These are phyloP conservation scores for Kwoniella heveanensis DNA, from an alignment of 768 basidiomycete genomes.

Conservation along the genomic window DNA sequence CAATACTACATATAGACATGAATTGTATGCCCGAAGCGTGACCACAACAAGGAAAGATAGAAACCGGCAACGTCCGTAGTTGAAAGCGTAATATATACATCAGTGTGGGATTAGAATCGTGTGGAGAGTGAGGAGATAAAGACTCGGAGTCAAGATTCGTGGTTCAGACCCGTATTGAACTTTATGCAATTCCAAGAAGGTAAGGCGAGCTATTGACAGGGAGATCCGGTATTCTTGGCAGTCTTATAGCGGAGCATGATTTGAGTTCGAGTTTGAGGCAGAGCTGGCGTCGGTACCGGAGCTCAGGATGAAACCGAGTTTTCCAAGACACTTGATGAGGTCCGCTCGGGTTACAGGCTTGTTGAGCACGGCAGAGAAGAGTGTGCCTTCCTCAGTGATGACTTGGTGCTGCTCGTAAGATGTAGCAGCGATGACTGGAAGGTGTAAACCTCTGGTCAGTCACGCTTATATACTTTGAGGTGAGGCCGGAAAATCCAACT, in stretches of 20 bases:
- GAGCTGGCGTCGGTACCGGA: slow-evolving; percentile 12
- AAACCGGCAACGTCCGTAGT: no score
- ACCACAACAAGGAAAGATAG: no score
- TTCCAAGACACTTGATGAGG: slow-evolving; percentile 74
- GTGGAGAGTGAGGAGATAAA: no score
- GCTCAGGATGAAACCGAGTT: slow-evolving; percentile 69
- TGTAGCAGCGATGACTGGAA: slow-evolving; percentile 55
- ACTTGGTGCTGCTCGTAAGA: slow-evolving; percentile 52
- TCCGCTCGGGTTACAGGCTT: slow-evolving; percentile 91
- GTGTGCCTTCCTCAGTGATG: slow-evolving; percentile 50
- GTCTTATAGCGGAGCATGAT: slow-evolving; percentile 1
- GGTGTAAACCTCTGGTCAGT: background rate
- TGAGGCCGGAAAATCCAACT: no score
- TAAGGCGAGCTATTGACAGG: background rate
- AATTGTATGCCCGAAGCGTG: no score
- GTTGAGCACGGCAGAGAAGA: slow-evolving; percentile 63
- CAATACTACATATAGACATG: background rate
- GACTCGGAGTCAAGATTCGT: no score
- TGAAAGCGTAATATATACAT: background rate
- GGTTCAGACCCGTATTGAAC: no score
- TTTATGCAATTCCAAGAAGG: background rate
- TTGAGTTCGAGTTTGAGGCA: slow-evolving; percentile 7
- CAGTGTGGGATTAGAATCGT: no score
- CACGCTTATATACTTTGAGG: no score
- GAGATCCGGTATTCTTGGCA: no score